Evolutionary conservation across 441 rosid genomes (phyloP).

Genomic region (Syzygium malaccense): DNA sequence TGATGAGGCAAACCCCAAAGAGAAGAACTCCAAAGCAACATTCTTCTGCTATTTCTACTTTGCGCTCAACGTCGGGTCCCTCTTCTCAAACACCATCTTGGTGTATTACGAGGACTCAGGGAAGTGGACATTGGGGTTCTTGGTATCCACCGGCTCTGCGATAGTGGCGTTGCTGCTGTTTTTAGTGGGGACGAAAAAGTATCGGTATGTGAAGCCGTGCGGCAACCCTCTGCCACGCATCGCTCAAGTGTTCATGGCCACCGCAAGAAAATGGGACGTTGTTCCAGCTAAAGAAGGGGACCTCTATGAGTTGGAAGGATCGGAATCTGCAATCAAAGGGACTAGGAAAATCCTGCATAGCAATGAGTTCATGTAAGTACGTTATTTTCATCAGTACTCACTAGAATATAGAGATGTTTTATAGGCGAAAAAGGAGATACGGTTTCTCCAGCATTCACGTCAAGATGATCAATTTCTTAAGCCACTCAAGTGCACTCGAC

Average conservation of each 20-base stretch:
- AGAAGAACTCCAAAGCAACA: not conserved
- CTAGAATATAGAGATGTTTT: not conserved
- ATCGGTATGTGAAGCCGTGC: not conserved
- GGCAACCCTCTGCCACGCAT: constrained; percentile 1
- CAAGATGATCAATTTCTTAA: not conserved
- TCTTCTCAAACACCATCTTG: constrained; percentile 3
- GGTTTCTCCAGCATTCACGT: not conserved
- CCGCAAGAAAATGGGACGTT: not conserved
- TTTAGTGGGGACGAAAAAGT: not conserved
- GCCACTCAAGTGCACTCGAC: not conserved
- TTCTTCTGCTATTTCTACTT: constrained; percentile 4
- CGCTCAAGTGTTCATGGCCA: not conserved
- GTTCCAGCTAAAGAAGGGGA: not conserved
- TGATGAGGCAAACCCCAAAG: not conserved
- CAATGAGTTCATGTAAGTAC: not conserved
- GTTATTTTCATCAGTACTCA: not conserved
- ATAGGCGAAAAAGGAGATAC: not conserved
- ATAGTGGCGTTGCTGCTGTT: not conserved
- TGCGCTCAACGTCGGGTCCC: not conserved
- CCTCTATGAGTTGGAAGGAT: constrained; percentile 4
- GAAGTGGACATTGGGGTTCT: constrained; percentile 3
- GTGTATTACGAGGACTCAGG: constrained; percentile 1
- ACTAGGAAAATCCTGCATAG: not conserved
- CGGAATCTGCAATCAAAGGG: constrained; percentile 3
- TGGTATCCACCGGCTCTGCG: not conserved